Evolutionary conservation across 2,329 filamentous ascomycete species (phyloP), one percentile per base, ranked within the genome.

Genomic region (Sordariomycetes sp.): DNA sequence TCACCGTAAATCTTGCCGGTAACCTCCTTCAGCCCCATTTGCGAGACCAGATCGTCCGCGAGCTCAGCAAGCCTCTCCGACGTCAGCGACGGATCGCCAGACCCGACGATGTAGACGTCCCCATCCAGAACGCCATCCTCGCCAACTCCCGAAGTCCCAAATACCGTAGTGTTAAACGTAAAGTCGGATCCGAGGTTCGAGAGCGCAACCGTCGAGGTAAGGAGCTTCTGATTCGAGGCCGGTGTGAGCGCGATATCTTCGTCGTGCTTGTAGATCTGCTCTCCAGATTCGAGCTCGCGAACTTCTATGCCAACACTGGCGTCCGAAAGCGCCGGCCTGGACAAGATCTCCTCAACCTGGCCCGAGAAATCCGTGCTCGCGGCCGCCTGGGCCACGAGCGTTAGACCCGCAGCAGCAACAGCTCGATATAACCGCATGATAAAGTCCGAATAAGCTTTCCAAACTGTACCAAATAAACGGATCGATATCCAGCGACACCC

Each of bases 401-500:
- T 42, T 1, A 56, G 45, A 22, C 42, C n/a, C n/a, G 24, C 22
- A 6, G 54, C 24, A n/a, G 39, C 42, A n/a, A 24, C 42, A 12
- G 50, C 17, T n/a, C 3, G 54, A 51, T 50, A 20, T 17, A 56
- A 24, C 20, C 39, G 39, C 54, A 56, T 56, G 13, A 22, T 50
- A 12, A 13, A 52, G 50, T n/a, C 15, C 12, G 20, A 28, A 52
- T 20, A 39, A 17, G 36, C 36, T 39, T 13, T 10, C 36, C 25
- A 20, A 24, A 4, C 28, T 3, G 28, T 32, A 32, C 28, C 50
- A 20, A 28, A 67, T 1, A 63, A 65, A 20, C 66, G 69, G 32
- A 48, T 64, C 0, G 17, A 68, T 0, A 65, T 71, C 34, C 12
- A 17, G 36, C 36, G 36, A 39, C 36, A 6, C 12, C 36, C 17